These are phyloP conservation scores for Buddleja alternifolia DNA, from an alignment of 257 asterid genomes.

Conservation along the genomic window DNA sequence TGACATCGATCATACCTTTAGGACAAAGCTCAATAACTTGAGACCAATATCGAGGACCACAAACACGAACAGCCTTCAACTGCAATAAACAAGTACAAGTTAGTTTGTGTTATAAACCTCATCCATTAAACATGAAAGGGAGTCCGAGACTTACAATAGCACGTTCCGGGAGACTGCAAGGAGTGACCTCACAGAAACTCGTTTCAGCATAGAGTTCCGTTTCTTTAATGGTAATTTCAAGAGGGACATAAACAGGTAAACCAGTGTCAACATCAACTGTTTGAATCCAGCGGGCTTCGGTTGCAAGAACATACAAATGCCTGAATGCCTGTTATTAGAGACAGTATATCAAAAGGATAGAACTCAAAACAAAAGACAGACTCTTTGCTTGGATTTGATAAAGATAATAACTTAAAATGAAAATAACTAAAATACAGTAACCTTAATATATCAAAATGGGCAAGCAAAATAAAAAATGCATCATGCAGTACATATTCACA, in stretches of 20 bases:
- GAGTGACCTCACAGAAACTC: slow-evolving; percentile 92
- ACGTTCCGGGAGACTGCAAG: slow-evolving; percentile 97
- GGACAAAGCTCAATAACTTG: slow-evolving; percentile 84
- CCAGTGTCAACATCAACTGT: slow-evolving; percentile 95
- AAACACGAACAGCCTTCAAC: slow-evolving; percentile 92
- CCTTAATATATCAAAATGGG: neutral
- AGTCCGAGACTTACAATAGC: slow-evolving; percentile 63
- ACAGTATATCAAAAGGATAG: slow-evolving; percentile 16
- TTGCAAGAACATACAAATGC: slow-evolving; percentile 96
- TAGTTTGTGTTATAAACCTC: slow-evolving; percentile 21
- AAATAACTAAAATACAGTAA: slow-evolving; percentile 9
- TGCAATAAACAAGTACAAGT: slow-evolving; percentile 41
- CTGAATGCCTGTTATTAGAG: slow-evolving; percentile 78
- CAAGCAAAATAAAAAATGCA: slow-evolving; percentile 14
- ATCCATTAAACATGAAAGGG: slow-evolving; percentile 11
- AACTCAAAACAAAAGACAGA: slow-evolving; percentile 8
- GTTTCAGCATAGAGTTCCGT: slow-evolving; percentile 84
- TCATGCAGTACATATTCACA: neutral
- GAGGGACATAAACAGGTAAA: slow-evolving; percentile 93
- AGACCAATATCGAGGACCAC: slow-evolving; percentile 99
- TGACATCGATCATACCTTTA: slow-evolving; percentile 53
- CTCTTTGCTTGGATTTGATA: slow-evolving; percentile 1
- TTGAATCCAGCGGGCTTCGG: slow-evolving; percentile 98
- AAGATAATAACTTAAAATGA: neutral
- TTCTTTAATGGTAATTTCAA: slow-evolving; percentile 82